A percentile compares a stretch with the other conserved stretches of the same genome.
phyloP scores from a whole-genome alignment of 176 grass and related monocot species.

The Guadua angustifolia region DNA sequence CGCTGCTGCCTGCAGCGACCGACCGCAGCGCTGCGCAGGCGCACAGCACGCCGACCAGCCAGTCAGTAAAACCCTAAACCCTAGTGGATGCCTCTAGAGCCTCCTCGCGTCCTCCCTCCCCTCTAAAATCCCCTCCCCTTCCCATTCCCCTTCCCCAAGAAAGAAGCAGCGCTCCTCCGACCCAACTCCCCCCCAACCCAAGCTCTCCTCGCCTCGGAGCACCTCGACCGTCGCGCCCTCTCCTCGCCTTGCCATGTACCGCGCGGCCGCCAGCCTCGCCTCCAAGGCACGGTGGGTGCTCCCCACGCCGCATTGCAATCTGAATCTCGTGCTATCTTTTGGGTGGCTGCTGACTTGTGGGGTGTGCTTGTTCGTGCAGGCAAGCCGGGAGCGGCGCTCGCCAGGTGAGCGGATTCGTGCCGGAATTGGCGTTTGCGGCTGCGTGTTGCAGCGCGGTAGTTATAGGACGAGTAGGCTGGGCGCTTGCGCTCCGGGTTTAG shows the following conservation, averaged over 20 bases:
- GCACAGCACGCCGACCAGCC: neutral
- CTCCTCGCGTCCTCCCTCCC: constrained; percentile 29
- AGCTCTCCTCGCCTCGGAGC: neutral
- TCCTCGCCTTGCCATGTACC: constrained; percentile 57
- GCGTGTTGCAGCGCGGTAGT: neutral
- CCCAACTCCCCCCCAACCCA: neutral
- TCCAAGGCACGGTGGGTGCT: constrained; percentile 74
- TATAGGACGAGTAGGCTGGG: neutral
- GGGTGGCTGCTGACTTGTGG: constrained; percentile 28
- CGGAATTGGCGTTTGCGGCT: neutral
- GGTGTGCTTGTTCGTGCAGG: constrained; percentile 51
- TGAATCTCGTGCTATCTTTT: neutral
- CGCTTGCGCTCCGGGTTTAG: neutral
- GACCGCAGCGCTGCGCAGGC: neutral
- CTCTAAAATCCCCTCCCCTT: constrained; percentile 39
- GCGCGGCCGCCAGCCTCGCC: constrained; percentile 67
- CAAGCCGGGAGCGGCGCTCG: constrained; percentile 60
- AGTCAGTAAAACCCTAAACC: constrained; percentile 74
- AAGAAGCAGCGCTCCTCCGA: constrained; percentile 23
- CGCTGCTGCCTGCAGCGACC: neutral
- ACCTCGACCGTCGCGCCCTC: neutral
- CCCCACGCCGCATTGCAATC: constrained; percentile 9
- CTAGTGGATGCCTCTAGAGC: constrained; percentile 77
- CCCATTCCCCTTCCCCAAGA: constrained; percentile 44
- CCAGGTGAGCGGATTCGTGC: constrained; percentile 56